These are phyloP conservation scores for Sideroxylon spinosum DNA, from an alignment of 179 eudicot species.

Conservation along the genomic window DNA sequence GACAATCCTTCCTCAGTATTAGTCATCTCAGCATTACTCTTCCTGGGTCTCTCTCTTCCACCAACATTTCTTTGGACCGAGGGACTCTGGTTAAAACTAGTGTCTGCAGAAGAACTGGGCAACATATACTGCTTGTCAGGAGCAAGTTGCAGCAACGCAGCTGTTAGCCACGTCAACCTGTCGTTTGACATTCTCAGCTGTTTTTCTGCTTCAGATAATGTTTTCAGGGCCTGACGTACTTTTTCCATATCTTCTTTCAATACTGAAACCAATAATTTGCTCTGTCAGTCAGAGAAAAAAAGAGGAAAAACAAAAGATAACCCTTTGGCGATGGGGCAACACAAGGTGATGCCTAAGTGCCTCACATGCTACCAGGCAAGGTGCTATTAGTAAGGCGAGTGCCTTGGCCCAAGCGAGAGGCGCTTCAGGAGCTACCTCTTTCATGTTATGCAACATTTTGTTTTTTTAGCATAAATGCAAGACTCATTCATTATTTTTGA, in stretches of 20 bases:
- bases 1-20: constrained; percentile 38
- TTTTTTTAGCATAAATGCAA: no score
- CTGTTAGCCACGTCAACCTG: constrained; percentile 89
- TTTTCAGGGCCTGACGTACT: constrained; percentile 84
- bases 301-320: neutral
- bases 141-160: constrained; percentile 92
- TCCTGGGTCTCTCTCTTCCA: constrained; percentile 37
- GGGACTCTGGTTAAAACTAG: constrained; percentile 64
- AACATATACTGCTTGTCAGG: constrained; percentile 81
- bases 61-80: constrained; percentile 26
- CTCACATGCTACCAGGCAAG: neutral
- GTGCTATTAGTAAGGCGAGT: no score
- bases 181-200: constrained; percentile 87
- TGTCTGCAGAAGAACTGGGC: constrained; percentile 69
- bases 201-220: constrained; percentile 91
- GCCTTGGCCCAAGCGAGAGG: no score
- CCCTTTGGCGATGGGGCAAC: no score
- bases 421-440: no score
- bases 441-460: no score
- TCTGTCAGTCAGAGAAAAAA: constrained; percentile 13
- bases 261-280: constrained; percentile 39
- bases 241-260: constrained; percentile 89
- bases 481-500: no score
- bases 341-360: no score
- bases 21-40: constrained; percentile 32